Conservation (phyloP, 495 filamentous ascomycete species). For the Aspergillus cavernicola region DNA sequence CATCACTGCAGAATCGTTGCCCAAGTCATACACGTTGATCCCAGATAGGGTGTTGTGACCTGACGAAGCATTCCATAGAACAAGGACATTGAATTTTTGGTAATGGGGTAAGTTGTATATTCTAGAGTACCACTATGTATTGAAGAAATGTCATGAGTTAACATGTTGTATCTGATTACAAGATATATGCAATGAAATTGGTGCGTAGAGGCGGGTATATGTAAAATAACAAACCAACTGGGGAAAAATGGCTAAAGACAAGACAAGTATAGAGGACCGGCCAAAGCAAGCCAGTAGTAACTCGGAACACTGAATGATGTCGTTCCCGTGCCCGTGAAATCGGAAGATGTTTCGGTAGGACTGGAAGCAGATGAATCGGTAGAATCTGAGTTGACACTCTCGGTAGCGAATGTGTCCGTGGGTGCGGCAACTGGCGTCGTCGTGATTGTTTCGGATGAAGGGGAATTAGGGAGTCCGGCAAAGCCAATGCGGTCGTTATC, state of each 20-base stretch:
- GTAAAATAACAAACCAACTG: background rate
- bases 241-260: conserved; percentile 3
- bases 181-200: conserved; percentile 8
- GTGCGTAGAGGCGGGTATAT: conserved; percentile 3
- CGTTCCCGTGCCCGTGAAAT: conserved; percentile 8
- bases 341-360: background rate
- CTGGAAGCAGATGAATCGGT: conserved; percentile 7
- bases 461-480: conserved; percentile 18
- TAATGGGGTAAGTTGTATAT: background rate
- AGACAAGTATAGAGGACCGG: conserved; percentile 2
- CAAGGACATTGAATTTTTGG: background rate
- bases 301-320: conserved; percentile 13
- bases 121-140: background rate
- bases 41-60: conserved; percentile 31
- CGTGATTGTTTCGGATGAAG: conserved; percentile 14
- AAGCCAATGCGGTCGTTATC: conserved; percentile 46
- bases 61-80: background rate
- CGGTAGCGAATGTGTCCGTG: conserved; percentile 9
- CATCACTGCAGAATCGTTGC: conserved; percentile 34
- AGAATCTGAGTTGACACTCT: conserved; percentile 1
- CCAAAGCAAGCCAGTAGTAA: conserved; percentile 11
- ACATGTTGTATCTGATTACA: conserved; percentile 14
- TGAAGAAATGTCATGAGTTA: conserved; percentile 5
- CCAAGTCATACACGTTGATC: conserved; percentile 40
- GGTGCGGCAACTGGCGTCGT: conserved; percentile 9